Percentiles rank a stretch among this genome's conserved stretches.
phyloP scores from a whole-genome alignment of 148 eudicot species.

The Limonium bicolor region DNA sequence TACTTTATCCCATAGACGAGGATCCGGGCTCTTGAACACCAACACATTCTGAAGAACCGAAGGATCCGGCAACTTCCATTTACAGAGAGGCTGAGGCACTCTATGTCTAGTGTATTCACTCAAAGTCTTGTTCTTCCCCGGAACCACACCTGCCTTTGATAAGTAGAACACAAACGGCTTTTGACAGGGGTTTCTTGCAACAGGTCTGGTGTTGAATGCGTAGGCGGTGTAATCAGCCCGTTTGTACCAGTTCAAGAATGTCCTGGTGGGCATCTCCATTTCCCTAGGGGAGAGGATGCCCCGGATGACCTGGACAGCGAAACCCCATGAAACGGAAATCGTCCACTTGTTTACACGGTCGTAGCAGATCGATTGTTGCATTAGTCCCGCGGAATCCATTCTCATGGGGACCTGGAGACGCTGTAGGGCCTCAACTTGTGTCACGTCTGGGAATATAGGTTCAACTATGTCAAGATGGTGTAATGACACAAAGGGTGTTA shows the following conservation, averaged over 20 bases:
- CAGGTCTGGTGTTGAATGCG: conserved; percentile 82
- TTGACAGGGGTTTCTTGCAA: conserved; percentile 60
- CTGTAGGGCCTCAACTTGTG: conserved; percentile 45
- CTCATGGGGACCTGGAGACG: conserved; percentile 45
- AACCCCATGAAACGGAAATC: conserved; percentile 83
- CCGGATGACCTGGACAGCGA: conserved; percentile 59
- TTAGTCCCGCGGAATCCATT: conserved; percentile 69
- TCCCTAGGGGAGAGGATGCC: conserved; percentile 76
- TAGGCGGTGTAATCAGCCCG: conserved; percentile 76
- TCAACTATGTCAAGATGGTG: conserved; percentile 94
- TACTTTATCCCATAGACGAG: conserved; percentile 80
- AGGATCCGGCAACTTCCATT: conserved; percentile 60
- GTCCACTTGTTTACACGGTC: conserved; percentile 52
- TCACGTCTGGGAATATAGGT: conserved; percentile 71
- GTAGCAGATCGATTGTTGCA: conserved; percentile 89
- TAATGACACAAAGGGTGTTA: conserved; percentile 60
- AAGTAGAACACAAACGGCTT: conserved; percentile 74
- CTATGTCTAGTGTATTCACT: conserved; percentile 45
- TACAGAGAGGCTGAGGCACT: conserved; percentile 46
- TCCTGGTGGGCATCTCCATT: conserved; percentile 87
- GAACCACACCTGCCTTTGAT: conserved; percentile 24
- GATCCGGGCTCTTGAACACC: conserved; percentile 62
- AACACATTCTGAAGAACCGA: conserved; percentile 25
- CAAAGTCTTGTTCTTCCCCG: conserved; percentile 31
- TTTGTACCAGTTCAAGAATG: conserved; percentile 85